phyloP scores from a whole-genome alignment of 1,284 basidiomycete species.

The Trametes versicolor region DNA sequence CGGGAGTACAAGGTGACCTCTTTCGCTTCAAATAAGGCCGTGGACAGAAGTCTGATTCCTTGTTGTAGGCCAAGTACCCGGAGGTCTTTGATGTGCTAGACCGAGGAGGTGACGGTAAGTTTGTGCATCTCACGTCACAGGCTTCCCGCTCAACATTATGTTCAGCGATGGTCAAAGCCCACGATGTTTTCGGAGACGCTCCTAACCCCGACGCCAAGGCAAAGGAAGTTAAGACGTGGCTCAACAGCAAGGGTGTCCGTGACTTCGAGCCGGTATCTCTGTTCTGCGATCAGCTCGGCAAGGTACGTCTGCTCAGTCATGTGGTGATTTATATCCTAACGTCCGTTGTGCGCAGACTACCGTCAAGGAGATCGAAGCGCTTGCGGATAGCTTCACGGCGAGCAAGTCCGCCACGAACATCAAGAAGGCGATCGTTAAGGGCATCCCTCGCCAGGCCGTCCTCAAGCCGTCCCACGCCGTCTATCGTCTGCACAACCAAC shows the following conservation, averaged over 20 bases:
- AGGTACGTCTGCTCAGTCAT: slow-evolving; percentile 55
- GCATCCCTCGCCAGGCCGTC: slow-evolving; percentile 93
- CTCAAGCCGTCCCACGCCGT: slow-evolving; percentile 93
- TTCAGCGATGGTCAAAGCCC: slow-evolving; percentile 77
- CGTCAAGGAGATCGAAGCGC: slow-evolving; percentile 80
- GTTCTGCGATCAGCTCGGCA: slow-evolving; percentile 91
- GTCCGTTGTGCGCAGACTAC: slow-evolving; percentile 60
- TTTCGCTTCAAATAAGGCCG: slow-evolving; percentile 19
- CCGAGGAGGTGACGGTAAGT: slow-evolving; percentile 71
- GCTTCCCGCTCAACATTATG: background rate
- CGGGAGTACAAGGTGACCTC: slow-evolving; percentile 78
- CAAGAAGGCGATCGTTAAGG: slow-evolving; percentile 91
- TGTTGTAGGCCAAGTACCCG: slow-evolving; percentile 72
- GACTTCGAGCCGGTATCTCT: slow-evolving; percentile 95
- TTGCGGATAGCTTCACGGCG: slow-evolving; percentile 74
- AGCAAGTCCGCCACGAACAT: slow-evolving; percentile 70
- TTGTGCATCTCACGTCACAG: background rate
- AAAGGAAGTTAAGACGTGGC: slow-evolving; percentile 86
- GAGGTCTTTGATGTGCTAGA: slow-evolving; percentile 83
- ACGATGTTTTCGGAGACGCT: slow-evolving; percentile 74
- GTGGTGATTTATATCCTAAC: slow-evolving; percentile 6
- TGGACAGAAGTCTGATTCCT: background rate
- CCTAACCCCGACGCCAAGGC: slow-evolving; percentile 74
- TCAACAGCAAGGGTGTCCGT: slow-evolving; percentile 86
- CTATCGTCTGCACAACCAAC: slow-evolving; percentile 91